Conservation (phyloP, 768 basidiomycete genomes). For the Floccularia luteovirens region DNA sequence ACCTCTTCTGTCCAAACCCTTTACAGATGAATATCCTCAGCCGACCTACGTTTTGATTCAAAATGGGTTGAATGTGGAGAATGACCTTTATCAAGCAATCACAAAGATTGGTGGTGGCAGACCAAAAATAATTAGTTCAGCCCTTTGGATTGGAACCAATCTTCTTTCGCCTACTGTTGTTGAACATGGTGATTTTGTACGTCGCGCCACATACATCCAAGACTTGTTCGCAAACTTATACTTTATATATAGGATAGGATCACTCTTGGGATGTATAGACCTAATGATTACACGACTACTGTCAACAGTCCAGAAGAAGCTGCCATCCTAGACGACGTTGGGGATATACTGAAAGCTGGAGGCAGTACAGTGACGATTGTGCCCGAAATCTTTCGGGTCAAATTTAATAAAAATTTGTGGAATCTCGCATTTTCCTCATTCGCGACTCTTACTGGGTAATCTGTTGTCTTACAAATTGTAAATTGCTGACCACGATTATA, state of each 20-base stretch:
- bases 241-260: constrained; percentile 35
- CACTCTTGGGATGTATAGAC: constrained; percentile 47
- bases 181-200: constrained; percentile 44
- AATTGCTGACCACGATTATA: constrained; percentile 1
- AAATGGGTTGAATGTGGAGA: constrained; percentile 70
- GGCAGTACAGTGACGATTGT: constrained; percentile 39
- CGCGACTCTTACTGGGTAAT: constrained; percentile 39
- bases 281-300: constrained; percentile 28
- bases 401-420: constrained; percentile 61
- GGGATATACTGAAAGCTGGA: constrained; percentile 33
- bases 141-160: constrained; percentile 49
- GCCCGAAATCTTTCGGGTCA: constrained; percentile 54
- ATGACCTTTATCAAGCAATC: constrained; percentile 50
- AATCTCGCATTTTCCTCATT: constrained; percentile 49
- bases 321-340: constrained; percentile 35
- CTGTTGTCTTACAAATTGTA: not conserved
- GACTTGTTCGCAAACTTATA: not conserved
- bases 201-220: constrained; percentile 9
- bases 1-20: constrained; percentile 42
- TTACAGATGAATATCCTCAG: constrained; percentile 36
- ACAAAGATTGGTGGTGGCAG: constrained; percentile 26
- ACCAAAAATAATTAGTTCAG: constrained; percentile 47
- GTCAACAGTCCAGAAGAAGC: constrained; percentile 34
- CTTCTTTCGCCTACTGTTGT: constrained; percentile 37
- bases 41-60: constrained; percentile 59